Evolutionary conservation across 257 asterid genomes (phyloP).

Genomic region (Solanum chaucha): DNA sequence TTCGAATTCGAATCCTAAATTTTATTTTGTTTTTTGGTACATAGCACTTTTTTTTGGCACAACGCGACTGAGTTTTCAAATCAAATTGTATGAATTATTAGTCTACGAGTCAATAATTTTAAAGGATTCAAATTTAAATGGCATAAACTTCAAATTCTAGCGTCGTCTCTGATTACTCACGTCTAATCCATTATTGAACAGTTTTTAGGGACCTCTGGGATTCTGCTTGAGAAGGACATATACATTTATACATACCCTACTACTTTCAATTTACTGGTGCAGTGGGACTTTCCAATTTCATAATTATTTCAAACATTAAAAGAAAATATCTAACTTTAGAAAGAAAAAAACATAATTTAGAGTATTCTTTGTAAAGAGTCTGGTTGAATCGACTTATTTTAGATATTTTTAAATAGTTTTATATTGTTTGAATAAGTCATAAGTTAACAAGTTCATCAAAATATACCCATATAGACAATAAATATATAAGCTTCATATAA

Average conservation of each 20-base stretch:
- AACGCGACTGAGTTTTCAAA: neutral
- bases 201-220: neutral
- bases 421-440: neutral
- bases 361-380: neutral
- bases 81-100: no score
- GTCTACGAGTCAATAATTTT: neutral
- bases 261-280: neutral
- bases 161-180: neutral
- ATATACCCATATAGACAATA: neutral
- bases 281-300: neutral
- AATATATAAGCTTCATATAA: no score
- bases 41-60: neutral
- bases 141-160: neutral
- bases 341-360: neutral
- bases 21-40: neutral
- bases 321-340: neutral
- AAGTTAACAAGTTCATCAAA: neutral
- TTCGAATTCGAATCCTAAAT: neutral
- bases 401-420: neutral
- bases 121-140: neutral
- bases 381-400: neutral
- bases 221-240: neutral
- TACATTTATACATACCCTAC: neutral
- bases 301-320: neutral
- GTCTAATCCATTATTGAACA: neutral